Evolutionary conservation across 345 rosid species (phyloP).

Genomic region (Eucalyptus marginata): DNA sequence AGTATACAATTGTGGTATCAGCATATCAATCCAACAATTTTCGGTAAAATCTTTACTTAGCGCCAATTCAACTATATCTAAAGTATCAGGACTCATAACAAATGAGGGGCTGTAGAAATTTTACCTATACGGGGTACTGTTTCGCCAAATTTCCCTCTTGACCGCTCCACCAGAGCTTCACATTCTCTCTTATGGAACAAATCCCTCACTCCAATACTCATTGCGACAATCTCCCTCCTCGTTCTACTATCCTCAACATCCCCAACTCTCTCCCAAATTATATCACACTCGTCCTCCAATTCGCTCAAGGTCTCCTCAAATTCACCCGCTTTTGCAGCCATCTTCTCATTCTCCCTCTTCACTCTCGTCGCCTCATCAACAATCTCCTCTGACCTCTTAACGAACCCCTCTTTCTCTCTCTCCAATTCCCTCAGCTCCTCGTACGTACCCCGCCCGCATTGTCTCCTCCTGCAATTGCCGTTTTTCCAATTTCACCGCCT

Average conservation of each 20-base stretch:
- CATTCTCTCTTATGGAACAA: conserved; percentile 63
- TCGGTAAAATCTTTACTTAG: not conserved
- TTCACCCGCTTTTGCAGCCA: not conserved
- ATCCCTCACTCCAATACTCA: conserved; percentile 78
- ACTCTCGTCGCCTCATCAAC: too few relatives aligned
- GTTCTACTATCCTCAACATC: conserved; percentile 44
- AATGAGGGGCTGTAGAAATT: not conserved
- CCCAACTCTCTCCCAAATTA: conserved; percentile 51
- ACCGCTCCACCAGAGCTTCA: conserved; percentile 49
- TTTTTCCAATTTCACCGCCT: conserved; percentile 42
- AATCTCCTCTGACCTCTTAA: conserved; percentile 3
- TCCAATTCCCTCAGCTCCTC: conserved; percentile 27
- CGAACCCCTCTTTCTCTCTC: conserved; percentile 34
- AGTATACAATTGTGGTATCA: not conserved
- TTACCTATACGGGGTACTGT: conserved; percentile 28
- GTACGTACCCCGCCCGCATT: conserved; percentile 30
- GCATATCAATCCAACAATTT: not conserved
- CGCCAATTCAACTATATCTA: not conserved
- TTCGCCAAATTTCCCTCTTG: conserved; percentile 30
- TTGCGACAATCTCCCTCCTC: conserved; percentile 43
- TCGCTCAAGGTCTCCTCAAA: conserved; percentile 29
- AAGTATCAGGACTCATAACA: not conserved
- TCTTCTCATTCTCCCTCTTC: too few relatives aligned
- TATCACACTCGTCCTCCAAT: conserved; percentile 49
- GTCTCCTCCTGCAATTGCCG: conserved; percentile 52